Evolutionary conservation across 805 yeast species (phyloP), one percentile per base, ranked within the genome.

Genomic region (Ogataea kodamae): DNA sequence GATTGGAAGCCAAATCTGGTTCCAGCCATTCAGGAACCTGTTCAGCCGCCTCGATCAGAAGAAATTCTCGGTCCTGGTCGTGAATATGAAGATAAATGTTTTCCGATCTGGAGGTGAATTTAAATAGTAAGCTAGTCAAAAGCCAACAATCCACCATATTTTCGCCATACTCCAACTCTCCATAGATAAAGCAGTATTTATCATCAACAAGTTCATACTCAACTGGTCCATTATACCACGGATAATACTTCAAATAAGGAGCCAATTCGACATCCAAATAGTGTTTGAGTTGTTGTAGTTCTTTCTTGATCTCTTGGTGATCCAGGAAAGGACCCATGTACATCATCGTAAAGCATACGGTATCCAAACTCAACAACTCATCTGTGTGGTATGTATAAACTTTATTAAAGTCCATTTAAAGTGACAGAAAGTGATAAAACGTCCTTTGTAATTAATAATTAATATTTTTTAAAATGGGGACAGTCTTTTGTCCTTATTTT

Each of bases 61-160:
- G 31, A 28, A 72, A 68, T 38, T 80, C 86, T 6, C 78, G 75
- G 28, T 74, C 81, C 2, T 68, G 64, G 46, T 78, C 85, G 39
- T 62, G 59, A 2, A 63, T 40, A 23, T 67, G 72, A 4, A 74
- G 61, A 46, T 59, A 72, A 3, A 73, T 33, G 35, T 65, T 68
- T 8, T 38, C 26, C 26, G 47, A 40, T 17, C 54, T 34, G 4
- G 49, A 40, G 2, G 56, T 42, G 33, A 72, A 58, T 3, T 61
- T 52, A 38, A 54, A 57, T 5, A 77, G 46, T 1, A 76, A 30
- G 5, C 59, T 51, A 1, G 68, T 50, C 4, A 75, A 41, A 5
- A 78, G 48, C 55, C 68, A 57, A 36, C 69, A 71, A 45, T 76
- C 81, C 9, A 55, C 59, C 13, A 58, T 36, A 9, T 59, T 50